These are phyloP conservation scores for Sporothrix euskadiensis DNA, from an alignment of 2,329 filamentous ascomycete species.

Conservation along the genomic window DNA sequence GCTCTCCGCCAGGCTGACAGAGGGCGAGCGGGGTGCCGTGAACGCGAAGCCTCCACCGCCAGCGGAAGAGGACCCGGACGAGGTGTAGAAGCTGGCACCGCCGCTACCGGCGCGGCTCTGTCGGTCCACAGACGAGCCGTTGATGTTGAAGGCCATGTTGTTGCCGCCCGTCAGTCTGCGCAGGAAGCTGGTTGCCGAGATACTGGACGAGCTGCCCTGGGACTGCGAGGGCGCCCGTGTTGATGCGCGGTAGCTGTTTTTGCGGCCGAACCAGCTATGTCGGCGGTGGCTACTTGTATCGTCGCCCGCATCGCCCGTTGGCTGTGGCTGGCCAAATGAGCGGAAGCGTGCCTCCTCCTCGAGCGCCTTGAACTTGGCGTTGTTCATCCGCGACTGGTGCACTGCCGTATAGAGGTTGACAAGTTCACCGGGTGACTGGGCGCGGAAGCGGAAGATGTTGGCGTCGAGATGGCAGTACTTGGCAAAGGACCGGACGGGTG, in stretches of 20 bases:
- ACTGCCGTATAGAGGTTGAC: constrained; percentile 81
- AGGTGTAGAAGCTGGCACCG: constrained; percentile 59
- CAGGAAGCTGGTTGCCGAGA: constrained; percentile 75
- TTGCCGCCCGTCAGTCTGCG: constrained; percentile 69
- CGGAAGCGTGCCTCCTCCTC: constrained; percentile 68
- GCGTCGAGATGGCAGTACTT: constrained; percentile 65
- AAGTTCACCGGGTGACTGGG: constrained; percentile 73
- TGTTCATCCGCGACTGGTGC: constrained; percentile 86
- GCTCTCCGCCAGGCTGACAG: constrained; percentile 56
- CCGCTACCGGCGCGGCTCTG: constrained; percentile 52
- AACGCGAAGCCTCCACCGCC: constrained; percentile 40
- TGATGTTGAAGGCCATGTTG: constrained; percentile 75
- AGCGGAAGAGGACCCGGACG: constrained; percentile 55
- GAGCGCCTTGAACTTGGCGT: constrained; percentile 77
- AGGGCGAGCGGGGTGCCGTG: constrained; percentile 56
- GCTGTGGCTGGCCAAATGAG: constrained; percentile 64
- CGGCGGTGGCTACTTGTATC: constrained; percentile 49
- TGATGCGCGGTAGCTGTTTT: constrained; percentile 65
- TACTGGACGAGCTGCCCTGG: constrained; percentile 64
- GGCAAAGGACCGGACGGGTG: constrained; percentile 72
- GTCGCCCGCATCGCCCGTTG: constrained; percentile 48
- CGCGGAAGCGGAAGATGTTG: constrained; percentile 86
- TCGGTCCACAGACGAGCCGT: constrained; percentile 70
- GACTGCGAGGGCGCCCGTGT: constrained; percentile 64
- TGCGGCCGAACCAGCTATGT: constrained; percentile 62